Evolutionary conservation across 768 basidiomycete genomes (phyloP).

Genomic region (Cubamyces lactineus): DNA sequence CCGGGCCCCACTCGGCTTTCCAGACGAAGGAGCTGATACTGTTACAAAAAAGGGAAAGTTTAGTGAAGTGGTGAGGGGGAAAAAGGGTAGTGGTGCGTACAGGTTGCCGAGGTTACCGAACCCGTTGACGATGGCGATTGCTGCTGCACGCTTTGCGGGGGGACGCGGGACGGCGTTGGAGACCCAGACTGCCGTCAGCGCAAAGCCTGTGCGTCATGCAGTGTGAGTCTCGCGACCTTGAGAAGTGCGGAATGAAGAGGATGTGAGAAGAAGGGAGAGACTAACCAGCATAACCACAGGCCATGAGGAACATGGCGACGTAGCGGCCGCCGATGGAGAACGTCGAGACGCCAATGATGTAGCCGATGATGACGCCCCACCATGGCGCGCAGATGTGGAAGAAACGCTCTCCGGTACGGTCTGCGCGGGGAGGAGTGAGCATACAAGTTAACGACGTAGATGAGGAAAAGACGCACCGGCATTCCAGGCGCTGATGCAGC

Average conservation of each 20-base stretch:
- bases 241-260: too few relatives aligned
- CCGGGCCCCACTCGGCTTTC: slow-evolving; percentile 62
- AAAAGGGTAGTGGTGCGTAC: slow-evolving; percentile 34
- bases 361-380: slow-evolving; percentile 65
- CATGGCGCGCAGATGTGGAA: slow-evolving; percentile 60
- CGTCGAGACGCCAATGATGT: slow-evolving; percentile 61
- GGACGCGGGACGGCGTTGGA: slow-evolving; percentile 63
- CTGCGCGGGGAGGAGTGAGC: slow-evolving; percentile 33
- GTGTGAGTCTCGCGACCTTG: background rate
- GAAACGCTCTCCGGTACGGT: slow-evolving; percentile 64
- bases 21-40: slow-evolving; percentile 67
- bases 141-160: slow-evolving; percentile 57
- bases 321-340: slow-evolving; percentile 57
- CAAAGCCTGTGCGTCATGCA: slow-evolving; percentile 36
- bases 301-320: slow-evolving; percentile 66
- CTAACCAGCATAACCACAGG: slow-evolving; percentile 52
- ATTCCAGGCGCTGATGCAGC: slow-evolving; percentile 57
- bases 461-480: slow-evolving; percentile 40
- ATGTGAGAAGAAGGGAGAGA: background rate
- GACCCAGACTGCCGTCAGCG: slow-evolving; percentile 61
- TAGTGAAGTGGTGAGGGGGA: background rate
- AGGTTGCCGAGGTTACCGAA: slow-evolving; percentile 60
- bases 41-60: background rate
- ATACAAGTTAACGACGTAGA: too few relatives aligned
- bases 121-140: slow-evolving; percentile 66